phyloP scores from a whole-genome alignment of 306 rosid genomes.

The Arachis stenosperma region DNA sequence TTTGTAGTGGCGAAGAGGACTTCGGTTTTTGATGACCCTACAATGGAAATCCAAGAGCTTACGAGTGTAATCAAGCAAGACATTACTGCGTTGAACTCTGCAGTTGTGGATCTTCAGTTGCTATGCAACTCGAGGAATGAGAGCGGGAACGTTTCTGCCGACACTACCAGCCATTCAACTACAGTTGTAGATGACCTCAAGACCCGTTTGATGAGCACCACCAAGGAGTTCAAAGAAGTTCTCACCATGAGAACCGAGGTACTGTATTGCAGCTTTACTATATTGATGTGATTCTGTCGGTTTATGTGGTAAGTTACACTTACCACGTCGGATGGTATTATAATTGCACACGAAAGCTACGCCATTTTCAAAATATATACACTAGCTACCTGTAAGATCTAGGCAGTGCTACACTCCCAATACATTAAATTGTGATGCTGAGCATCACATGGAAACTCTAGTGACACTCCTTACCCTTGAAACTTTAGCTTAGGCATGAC shows the following conservation, averaged over 20 bases:
- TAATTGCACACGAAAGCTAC: too few relatives aligned
- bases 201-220: conserved; percentile 86
- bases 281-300: not conserved
- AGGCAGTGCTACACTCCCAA: too few relatives aligned
- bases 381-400: too few relatives aligned
- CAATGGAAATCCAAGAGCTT: conserved; percentile 91
- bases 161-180: conserved; percentile 86
- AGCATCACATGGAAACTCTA: too few relatives aligned
- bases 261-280: not conserved
- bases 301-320: too few relatives aligned
- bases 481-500: too few relatives aligned
- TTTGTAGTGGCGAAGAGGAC: conserved; percentile 91
- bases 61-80: conserved; percentile 92
- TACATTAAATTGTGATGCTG: too few relatives aligned
- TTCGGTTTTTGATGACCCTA: conserved; percentile 89
- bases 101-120: conserved; percentile 91
- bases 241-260: conserved; percentile 98
- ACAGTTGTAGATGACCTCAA: conserved; percentile 94
- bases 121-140: conserved; percentile 67
- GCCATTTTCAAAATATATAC: too few relatives aligned
- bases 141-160: conserved; percentile 74
- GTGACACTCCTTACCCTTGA: too few relatives aligned
- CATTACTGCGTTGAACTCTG: conserved; percentile 90
- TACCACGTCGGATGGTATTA: too few relatives aligned
- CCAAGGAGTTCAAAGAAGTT: conserved; percentile 96